phyloP scores from a whole-genome alignment of 306 rosid species.

The Sesbania bispinosa region DNA sequence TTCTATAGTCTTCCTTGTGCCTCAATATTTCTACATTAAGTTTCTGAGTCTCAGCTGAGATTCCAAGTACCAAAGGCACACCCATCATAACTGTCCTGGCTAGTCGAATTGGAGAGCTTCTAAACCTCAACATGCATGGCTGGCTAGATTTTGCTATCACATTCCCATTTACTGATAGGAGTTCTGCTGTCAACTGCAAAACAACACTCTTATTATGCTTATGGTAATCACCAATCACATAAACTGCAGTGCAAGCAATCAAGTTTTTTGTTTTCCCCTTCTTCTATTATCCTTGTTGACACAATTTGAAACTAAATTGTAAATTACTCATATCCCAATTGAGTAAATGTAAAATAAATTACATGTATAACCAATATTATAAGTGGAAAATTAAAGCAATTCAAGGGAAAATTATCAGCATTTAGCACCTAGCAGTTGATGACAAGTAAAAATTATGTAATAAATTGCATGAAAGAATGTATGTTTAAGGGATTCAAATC shows the following conservation, averaged over 20 bases:
- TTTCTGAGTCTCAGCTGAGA: slow-evolving; percentile 60
- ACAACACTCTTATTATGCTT: not conserved
- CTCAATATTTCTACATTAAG: slow-evolving; percentile 38
- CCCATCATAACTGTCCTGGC: slow-evolving; percentile 56
- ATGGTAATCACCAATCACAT: not conserved
- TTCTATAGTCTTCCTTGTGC: slow-evolving; percentile 59
- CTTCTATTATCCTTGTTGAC: not conserved
- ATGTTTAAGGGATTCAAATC: not conserved
- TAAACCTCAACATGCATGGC: slow-evolving; percentile 72
- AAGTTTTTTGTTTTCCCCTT: not conserved
- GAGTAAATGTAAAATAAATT: too few relatives aligned
- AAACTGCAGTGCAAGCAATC: not conserved
- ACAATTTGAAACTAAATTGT: not conserved
- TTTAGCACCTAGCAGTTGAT: not conserved
- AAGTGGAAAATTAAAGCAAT: not conserved
- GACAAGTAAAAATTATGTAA: not conserved
- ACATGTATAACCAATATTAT: not conserved
- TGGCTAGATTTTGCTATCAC: slow-evolving; percentile 58
- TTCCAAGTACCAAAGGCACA: slow-evolving; percentile 64
- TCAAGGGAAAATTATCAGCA: not conserved
- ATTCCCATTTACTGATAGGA: slow-evolving; percentile 49
- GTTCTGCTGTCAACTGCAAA: slow-evolving; percentile 62
- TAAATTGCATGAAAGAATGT: not conserved
- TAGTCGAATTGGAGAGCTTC: slow-evolving; percentile 65
- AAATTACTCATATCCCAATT: not conserved